Conservation (phyloP, 345 rosid species). For the Moricandia arvensis region DNA sequence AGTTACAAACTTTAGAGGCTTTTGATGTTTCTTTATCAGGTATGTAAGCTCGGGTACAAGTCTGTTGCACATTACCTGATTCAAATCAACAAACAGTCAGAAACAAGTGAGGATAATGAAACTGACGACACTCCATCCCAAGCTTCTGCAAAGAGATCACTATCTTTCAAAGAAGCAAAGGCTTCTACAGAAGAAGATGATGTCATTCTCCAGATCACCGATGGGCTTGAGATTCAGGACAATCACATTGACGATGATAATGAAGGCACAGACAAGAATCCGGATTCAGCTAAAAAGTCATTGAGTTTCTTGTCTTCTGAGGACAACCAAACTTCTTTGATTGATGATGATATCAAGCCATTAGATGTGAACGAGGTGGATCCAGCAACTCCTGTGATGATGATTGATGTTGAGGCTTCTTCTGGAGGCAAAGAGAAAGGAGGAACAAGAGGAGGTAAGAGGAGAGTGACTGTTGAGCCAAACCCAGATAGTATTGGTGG, state of each 20-base stretch:
- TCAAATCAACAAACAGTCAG: conserved; percentile 45
- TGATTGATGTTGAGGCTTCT: neutral
- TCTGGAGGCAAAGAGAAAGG: neutral
- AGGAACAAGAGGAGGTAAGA: conserved; percentile 11
- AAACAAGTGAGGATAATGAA: conserved; percentile 35
- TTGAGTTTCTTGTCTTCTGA: conserved; percentile 22
- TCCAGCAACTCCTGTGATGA: conserved; percentile 22
- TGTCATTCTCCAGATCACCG: conserved; percentile 8
- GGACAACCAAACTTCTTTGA: conserved; percentile 16
- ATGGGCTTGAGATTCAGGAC: conserved; percentile 25
- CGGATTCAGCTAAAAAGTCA: conserved; percentile 16
- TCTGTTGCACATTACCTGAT: conserved; percentile 96
- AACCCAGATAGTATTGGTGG: conserved; percentile 45
- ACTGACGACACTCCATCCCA: conserved; percentile 30
- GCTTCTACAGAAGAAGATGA: conserved; percentile 16
- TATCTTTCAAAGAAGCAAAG: conserved; percentile 48
- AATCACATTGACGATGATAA: neutral
- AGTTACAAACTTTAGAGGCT: neutral
- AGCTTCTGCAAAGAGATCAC: conserved; percentile 60
- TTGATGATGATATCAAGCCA: conserved; percentile 23
- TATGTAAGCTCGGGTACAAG: conserved; percentile 68
- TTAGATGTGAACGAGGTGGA: conserved; percentile 13
- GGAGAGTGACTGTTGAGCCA: conserved; percentile 28
- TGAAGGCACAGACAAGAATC: conserved; percentile 11
- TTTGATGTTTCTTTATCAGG: conserved; percentile 40